Evolutionary conservation across 441 rosid genomes (phyloP), one percentile per base, ranked within the genome.

Genomic region (Bocquillonia castaneifolia): DNA sequence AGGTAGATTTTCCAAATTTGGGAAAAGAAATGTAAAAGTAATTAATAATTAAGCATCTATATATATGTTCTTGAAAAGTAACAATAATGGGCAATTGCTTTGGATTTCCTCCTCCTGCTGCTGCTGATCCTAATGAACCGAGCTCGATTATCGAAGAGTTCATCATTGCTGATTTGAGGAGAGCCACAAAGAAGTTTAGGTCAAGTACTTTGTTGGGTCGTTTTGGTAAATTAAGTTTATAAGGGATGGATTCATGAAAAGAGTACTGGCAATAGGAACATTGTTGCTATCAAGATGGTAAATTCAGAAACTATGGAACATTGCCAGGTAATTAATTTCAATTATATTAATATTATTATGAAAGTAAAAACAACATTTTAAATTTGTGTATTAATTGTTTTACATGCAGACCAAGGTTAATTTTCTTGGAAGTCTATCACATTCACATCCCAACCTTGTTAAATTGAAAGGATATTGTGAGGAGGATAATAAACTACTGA

Each of bases 171-270:
- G 97, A 89, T 67, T 77, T 93, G 68, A 91, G 74, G 79, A 76
- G 78, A 29, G 80, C 96, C 37, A 86, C 98, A 0, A 89, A 74
- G 78, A 84, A 78, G 62, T 93, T 93, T 75, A 85, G 62, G 69
- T 34, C 86, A 42, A 91, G 85, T 67, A 77, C 84, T 23, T 79
- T 90, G 66, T 88, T 93, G 70, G 99, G 99, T 26, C 96, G 99
- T 22, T 93, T 93, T 59, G 99, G 99, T 5, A 86, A n/a, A n/a
- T n/a, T n/a, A 84, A 74, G 99, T 93, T 59, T 93, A 65, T 63
- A 93, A 85, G 80, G 99, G 99, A 9, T 93, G 92, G 93, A 82
- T 93, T 36, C 96, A 93, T 47, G 91, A 91, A 48, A 88, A 81
- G 76, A 90, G 78, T 5, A 64, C 22, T 23, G 86, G 80, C 48